phyloP scores from a whole-genome alignment of 352 stramenopile genomes.

The Pythium insidiosum region DNA sequence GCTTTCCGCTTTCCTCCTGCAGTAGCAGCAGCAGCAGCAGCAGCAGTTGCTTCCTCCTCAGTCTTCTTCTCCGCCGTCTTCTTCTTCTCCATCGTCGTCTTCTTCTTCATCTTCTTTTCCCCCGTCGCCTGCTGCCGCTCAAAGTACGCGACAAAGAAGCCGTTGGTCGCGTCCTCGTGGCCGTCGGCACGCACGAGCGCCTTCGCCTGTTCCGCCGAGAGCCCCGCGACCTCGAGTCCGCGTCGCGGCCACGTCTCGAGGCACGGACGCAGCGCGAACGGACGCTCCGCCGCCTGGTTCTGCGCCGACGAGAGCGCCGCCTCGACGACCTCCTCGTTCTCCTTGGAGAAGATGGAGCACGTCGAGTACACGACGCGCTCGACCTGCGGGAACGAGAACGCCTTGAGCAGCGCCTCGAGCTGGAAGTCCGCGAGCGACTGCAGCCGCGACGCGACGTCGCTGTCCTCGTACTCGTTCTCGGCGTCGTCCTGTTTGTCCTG shows the following conservation, averaged over 20 bases:
- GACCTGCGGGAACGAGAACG: slow-evolving; percentile 92
- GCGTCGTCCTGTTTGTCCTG: slow-evolving; percentile 33
- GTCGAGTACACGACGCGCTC: slow-evolving; percentile 95
- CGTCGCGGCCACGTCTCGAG: slow-evolving; percentile 70
- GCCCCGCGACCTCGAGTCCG: slow-evolving; percentile 43
- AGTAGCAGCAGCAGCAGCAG: neutral
- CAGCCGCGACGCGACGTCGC: slow-evolving; percentile 64
- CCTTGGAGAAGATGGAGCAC: slow-evolving; percentile 93
- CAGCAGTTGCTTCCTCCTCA: neutral
- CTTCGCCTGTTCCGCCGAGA: slow-evolving; percentile 56
- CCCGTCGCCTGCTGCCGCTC: slow-evolving; percentile 32
- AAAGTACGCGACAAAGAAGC: slow-evolving; percentile 97
- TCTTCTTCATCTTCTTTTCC: neutral
- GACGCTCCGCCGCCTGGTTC: slow-evolving; percentile 27
- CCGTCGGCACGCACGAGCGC: slow-evolving; percentile 88
- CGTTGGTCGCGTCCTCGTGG: slow-evolving; percentile 91
- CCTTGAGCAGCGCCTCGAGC: slow-evolving; percentile 88
- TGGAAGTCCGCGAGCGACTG: slow-evolving; percentile 94
- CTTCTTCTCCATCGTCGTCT: too few relatives aligned
- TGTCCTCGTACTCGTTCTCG: slow-evolving; percentile 32
- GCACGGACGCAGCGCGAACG: slow-evolving; percentile 61
- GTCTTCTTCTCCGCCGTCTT: too few relatives aligned
- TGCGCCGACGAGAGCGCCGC: slow-evolving; percentile 70
- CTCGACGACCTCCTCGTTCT: slow-evolving; percentile 94
- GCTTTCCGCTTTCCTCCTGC: slow-evolving; percentile 52